Conservation (phyloP, 192 early-diverging fungal genomes). For the Ambispora gerdemannii region DNA sequence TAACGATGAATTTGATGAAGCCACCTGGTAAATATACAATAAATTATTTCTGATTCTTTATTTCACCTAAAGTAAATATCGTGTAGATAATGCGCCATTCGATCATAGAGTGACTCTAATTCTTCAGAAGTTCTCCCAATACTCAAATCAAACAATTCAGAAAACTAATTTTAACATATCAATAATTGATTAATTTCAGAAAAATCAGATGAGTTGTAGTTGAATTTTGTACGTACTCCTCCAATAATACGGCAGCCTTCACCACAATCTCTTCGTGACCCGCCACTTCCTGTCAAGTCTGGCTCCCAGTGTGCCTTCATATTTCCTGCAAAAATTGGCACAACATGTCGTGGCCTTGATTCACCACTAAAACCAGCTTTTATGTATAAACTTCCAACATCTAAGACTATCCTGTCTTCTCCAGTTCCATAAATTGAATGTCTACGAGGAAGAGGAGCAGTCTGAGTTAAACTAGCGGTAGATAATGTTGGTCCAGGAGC, state of each 20-base stretch:
- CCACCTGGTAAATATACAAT: too few species aligned
- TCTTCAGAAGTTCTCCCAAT: slow-evolving; percentile 20
- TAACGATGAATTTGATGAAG: too few species aligned
- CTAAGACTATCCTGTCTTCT: slow-evolving; percentile 85
- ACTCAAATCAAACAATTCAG: slow-evolving; percentile 29
- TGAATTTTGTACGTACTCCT: slow-evolving; percentile 36
- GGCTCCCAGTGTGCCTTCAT: slow-evolving; percentile 31
- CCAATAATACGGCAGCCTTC: slow-evolving; percentile 41
- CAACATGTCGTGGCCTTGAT: slow-evolving; percentile 64
- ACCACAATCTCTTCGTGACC: slow-evolving; percentile 40
- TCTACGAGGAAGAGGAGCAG: slow-evolving; percentile 32
- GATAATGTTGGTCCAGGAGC: neutral
- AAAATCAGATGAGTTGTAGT: neutral
- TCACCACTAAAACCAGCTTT: slow-evolving; percentile 88
- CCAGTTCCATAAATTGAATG: slow-evolving; percentile 63
- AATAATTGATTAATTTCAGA: neutral
- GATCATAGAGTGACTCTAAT: slow-evolving; percentile 26
- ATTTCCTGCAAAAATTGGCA: slow-evolving; percentile 50
- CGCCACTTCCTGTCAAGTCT: slow-evolving; percentile 33
- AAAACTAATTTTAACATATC: slow-evolving; percentile 26
- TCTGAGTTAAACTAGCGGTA: neutral
- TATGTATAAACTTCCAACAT: slow-evolving; percentile 77
- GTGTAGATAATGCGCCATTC: slow-evolving; percentile 33
- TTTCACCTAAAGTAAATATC: slow-evolving; percentile 23
- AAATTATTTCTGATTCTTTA: too few species aligned